A percentile compares a stretch with the other conserved stretches of the same genome.
Conservation (phyloP, 78 protist genomes). For the Speleostelium caveatum region DNA sequence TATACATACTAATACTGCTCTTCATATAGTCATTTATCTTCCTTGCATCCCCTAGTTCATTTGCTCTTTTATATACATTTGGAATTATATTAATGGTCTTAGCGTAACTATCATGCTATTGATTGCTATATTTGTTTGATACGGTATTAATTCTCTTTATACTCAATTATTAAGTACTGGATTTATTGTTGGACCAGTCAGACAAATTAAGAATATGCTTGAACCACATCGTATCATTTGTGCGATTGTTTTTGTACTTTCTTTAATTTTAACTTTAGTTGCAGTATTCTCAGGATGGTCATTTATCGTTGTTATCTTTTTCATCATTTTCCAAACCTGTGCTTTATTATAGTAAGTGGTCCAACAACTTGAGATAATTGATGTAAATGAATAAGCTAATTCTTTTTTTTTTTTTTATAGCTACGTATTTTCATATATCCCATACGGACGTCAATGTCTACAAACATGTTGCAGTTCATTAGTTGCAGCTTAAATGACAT, state of each 20-base stretch:
- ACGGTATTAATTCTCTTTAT: not conserved
- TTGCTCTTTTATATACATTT: slow-evolving; percentile 67
- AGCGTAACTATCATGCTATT: slow-evolving; percentile 52
- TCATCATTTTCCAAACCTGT: slow-evolving; percentile 58
- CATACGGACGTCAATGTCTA: slow-evolving; percentile 75
- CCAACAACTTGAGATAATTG: not conserved
- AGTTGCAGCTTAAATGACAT: slow-evolving; percentile 21
- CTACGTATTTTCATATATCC: slow-evolving; percentile 56
- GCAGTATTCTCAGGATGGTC: slow-evolving; percentile 56
- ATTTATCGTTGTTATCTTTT: slow-evolving; percentile 22
- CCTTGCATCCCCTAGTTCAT: slow-evolving; percentile 35
- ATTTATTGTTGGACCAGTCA: slow-evolving; percentile 71
- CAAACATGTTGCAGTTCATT: slow-evolving; percentile 43
- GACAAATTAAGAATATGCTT: slow-evolving; percentile 58
- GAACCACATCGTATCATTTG: slow-evolving; percentile 67
- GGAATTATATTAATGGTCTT: slow-evolving; percentile 50
- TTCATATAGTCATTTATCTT: slow-evolving; percentile 37
- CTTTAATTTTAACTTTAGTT: slow-evolving; percentile 50
- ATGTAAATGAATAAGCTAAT: not conserved
- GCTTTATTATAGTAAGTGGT: slow-evolving; percentile 36
- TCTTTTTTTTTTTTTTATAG: not conserved
- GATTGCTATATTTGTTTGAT: too few relatives aligned
- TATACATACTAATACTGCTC: not conserved
- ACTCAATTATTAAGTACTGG: slow-evolving; percentile 19
- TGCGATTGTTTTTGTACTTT: slow-evolving; percentile 58